phyloP scores from a whole-genome alignment of 1,139 yeast genomes.

The Protomyces pachydermus region DNA sequence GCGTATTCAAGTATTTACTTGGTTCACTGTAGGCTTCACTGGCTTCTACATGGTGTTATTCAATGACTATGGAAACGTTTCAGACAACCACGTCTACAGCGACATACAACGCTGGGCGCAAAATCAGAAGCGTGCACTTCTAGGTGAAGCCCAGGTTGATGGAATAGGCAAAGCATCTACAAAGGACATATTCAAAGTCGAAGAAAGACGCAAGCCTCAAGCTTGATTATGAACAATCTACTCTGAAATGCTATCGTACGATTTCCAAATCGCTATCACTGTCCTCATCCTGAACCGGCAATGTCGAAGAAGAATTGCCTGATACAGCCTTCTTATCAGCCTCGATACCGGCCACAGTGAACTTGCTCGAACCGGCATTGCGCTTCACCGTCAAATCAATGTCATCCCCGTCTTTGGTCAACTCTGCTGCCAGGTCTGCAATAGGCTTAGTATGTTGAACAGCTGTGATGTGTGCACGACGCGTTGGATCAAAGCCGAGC shows the following conservation, averaged over 20 bases:
- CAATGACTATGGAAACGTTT: constrained; percentile 9
- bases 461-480: constrained; percentile 9
- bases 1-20: constrained; percentile 14
- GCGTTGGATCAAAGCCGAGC: constrained; percentile 24
- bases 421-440: constrained; percentile 1
- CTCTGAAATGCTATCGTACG: not conserved
- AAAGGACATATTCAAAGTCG: not conserved
- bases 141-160: not conserved
- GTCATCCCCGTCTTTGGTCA: constrained; percentile 7
- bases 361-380: constrained; percentile 1
- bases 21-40: constrained; percentile 24
- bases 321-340: not conserved
- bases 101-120: constrained; percentile 16
- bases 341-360: not conserved
- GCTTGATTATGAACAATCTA: not conserved
- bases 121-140: not conserved
- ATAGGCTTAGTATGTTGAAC: not conserved
- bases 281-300: not conserved
- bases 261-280: constrained; percentile 19
- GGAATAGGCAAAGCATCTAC: not conserved
- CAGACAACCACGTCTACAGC: constrained; percentile 9
- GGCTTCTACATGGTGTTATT: constrained; percentile 23
- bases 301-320: not conserved
- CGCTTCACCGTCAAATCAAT: constrained; percentile 4
- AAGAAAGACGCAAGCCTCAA: not conserved